Evolutionary conservation across 345 rosid genomes (phyloP), one percentile per base, ranked within the genome.

Genomic region (Camelina laxa): DNA sequence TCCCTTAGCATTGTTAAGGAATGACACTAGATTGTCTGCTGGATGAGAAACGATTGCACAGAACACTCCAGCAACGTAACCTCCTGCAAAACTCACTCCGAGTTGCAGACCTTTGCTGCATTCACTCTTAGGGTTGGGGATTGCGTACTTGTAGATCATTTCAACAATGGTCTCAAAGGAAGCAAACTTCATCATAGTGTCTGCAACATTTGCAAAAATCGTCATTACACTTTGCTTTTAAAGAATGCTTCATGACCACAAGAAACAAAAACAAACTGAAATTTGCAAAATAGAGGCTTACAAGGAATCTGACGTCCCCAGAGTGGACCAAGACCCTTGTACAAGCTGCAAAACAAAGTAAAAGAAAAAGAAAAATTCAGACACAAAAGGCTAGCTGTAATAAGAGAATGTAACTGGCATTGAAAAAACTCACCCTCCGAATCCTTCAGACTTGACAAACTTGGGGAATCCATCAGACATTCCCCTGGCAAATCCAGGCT

Each of bases 301-400:
- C 99, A 96, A 67, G 99, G 99, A 81, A 92, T 92, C 78, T 96
- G 99, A 72, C 99, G 98, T 51, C 98, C 99, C 98, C 97, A 96
- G 6, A 96, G 95, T 36, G 99, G 99, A 80, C 78, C 98, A 51
- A 96, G 57, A 62, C 98, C 99, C 84, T 92, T 96, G 76, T 96
- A 96, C 89, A 96, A 82, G 74, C 99, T 96, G 87, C 75, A 79
- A 27, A 27, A n/a, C n/a, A 27, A 27, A 27, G 5, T n/a, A 27
- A 27, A 27, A 27, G 60, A 15, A 17, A 64, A 9, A 4, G 1
- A 0, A 45, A 15, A 49, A 19, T 48, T 71, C 27, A 78, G 60
- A 72, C 13, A 35, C 60, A 66, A 41, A 56, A 14, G 27, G 20
- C 1, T 50, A 35, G 54, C 7, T 36, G 41, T 3, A 64, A 31